phyloP scores from a whole-genome alignment of 2,329 filamentous ascomycete genomes.

The Penicillium olsonii region DNA sequence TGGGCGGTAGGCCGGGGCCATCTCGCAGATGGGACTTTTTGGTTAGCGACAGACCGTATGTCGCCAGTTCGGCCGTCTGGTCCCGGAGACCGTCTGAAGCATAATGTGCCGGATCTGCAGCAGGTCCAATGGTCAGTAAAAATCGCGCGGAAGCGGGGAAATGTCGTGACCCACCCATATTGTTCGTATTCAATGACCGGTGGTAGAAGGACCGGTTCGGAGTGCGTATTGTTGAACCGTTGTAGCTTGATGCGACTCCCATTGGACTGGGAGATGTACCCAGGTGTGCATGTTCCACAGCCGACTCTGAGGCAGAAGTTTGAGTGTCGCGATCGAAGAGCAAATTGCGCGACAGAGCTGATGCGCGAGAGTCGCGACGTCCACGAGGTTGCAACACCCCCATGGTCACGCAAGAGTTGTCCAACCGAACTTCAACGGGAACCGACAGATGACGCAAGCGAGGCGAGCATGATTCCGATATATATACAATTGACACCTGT shows the following conservation, averaged over 20 bases:
- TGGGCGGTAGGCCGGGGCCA: slow-evolving; percentile 28
- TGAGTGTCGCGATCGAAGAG: slow-evolving; percentile 22
- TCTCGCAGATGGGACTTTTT: slow-evolving; percentile 27
- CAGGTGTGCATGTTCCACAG: slow-evolving; percentile 31
- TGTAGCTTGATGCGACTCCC: slow-evolving; percentile 31
- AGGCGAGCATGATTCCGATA: slow-evolving; percentile 1
- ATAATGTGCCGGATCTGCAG: slow-evolving; percentile 70
- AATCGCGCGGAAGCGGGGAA: slow-evolving; percentile 5
- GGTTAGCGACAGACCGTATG: slow-evolving; percentile 67
- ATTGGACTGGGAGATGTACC: slow-evolving; percentile 29
- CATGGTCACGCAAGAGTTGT: slow-evolving; percentile 23
- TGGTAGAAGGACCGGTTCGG: slow-evolving; percentile 49
- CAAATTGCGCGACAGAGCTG: slow-evolving; percentile 27
- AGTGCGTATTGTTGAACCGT: slow-evolving; percentile 39
- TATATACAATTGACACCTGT: no score
- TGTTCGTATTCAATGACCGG: slow-evolving; percentile 43
- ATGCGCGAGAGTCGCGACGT: slow-evolving; percentile 32
- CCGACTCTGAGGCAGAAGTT: slow-evolving; percentile 20
- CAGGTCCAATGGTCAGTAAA: slow-evolving; percentile 39
- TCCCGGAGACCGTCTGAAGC: slow-evolving; percentile 76
- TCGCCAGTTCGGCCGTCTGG: slow-evolving; percentile 84
- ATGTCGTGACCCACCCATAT: slow-evolving; percentile 35
- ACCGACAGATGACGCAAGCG: slow-evolving; percentile 24
- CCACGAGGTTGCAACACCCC: slow-evolving; percentile 32
- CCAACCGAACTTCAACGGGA: slow-evolving; percentile 15